These are phyloP conservation scores for Haplographium delicatum DNA, from an alignment of 495 filamentous ascomycete genomes.

Conservation along the genomic window DNA sequence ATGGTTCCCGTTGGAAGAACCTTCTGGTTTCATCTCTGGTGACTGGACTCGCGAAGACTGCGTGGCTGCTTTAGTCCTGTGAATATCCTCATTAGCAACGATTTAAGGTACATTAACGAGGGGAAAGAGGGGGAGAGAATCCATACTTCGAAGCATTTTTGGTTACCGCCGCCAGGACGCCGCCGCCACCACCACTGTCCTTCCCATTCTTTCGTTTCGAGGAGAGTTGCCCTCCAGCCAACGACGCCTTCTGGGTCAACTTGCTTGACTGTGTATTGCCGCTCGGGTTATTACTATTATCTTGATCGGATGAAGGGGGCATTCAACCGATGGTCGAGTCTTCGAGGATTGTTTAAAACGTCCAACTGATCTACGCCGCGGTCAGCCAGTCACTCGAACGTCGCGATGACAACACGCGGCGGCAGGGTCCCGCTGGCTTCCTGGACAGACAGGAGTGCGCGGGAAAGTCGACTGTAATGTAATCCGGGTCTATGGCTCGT, in stretches of 20 bases:
- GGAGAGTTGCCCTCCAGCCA: constrained; percentile 23
- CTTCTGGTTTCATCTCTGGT: constrained; percentile 20
- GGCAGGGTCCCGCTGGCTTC: constrained; percentile 20
- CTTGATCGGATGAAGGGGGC: constrained; percentile 28
- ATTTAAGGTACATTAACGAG: not conserved
- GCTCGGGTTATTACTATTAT: constrained; percentile 14
- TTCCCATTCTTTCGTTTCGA: constrained; percentile 28
- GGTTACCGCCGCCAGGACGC: constrained; percentile 23
- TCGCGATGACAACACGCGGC: constrained; percentile 7
- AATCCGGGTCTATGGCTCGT: constrained; percentile 4
- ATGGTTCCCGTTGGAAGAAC: constrained; percentile 16
- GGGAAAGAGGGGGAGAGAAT: constrained; percentile 5
- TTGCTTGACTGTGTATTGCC: constrained; percentile 10
- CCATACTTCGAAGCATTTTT: constrained; percentile 24
- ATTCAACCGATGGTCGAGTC: constrained; percentile 22
- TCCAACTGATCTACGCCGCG: not conserved
- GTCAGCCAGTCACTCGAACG: not conserved
- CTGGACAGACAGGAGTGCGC: constrained; percentile 23
- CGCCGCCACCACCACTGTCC: constrained; percentile 18
- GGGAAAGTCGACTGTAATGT: constrained; percentile 3
- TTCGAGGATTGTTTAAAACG: not conserved
- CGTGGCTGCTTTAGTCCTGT: constrained; percentile 12
- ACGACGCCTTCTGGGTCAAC: constrained; percentile 29
- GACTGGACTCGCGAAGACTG: constrained; percentile 15
- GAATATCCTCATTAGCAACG: constrained; percentile 1